Evolutionary conservation across 106 monocot species (phyloP).

Genomic region (Triglochin maritima): DNA sequence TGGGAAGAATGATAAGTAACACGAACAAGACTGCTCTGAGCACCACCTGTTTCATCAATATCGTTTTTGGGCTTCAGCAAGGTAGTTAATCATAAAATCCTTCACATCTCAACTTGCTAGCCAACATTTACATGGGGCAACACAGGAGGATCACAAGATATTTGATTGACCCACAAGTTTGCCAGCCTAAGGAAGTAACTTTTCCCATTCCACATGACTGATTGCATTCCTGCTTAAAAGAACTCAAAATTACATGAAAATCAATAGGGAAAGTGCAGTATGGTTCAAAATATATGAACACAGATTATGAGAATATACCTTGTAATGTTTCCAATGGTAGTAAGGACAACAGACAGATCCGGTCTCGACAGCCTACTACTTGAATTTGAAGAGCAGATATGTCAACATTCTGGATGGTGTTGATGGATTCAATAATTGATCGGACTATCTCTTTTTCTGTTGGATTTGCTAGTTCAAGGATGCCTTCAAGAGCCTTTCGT

Average conservation of each 20-base stretch:
- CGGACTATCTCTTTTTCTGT: constrained; percentile 14
- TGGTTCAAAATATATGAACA: background rate
- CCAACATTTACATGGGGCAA: constrained; percentile 18
- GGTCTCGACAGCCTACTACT: background rate
- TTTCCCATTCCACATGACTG: constrained; percentile 42
- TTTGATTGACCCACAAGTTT: constrained; percentile 61
- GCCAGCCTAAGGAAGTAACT: constrained; percentile 52
- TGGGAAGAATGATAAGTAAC: too few species aligned
- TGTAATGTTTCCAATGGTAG: constrained; percentile 29
- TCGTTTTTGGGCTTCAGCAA: too few species aligned
- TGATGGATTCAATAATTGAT: constrained; percentile 33
- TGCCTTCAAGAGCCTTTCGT: constrained; percentile 27
- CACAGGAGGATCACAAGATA: constrained; percentile 39
- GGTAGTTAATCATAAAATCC: too few species aligned
- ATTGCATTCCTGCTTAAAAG: constrained; percentile 29
- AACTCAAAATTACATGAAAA: background rate
- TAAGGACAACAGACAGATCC: constrained; percentile 40
- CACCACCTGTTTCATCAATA: too few species aligned
- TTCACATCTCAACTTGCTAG: background rate
- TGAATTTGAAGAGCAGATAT: constrained; percentile 7
- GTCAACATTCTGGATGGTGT: constrained; percentile 19
- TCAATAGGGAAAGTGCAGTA: background rate
- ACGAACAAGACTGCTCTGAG: too few species aligned
- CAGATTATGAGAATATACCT: constrained; percentile 23
- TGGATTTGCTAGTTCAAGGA: constrained; percentile 10